Evolutionary conservation across 352 stramenopile species (phyloP).

Genomic region (Phytophthora megakarya): DNA sequence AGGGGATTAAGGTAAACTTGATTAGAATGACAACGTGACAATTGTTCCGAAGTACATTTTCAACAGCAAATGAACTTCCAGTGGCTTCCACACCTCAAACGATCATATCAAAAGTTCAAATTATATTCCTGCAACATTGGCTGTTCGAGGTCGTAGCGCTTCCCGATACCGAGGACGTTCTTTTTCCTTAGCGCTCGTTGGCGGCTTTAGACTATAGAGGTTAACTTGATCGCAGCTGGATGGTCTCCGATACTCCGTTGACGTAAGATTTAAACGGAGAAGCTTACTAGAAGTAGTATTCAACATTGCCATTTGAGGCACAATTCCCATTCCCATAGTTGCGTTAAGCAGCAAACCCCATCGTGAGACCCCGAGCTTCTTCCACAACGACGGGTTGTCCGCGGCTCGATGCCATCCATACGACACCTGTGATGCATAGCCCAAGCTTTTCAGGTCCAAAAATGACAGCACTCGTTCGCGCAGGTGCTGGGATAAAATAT

Average conservation of each 20-base stretch:
- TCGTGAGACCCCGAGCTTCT: constrained; percentile 63
- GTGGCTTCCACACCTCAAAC: no score
- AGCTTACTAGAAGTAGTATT: constrained; percentile 21
- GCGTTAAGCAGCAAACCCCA: constrained; percentile 69
- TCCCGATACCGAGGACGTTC: constrained; percentile 6
- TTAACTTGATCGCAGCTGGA: constrained; percentile 43
- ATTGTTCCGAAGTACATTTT: no score
- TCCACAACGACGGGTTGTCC: constrained; percentile 67
- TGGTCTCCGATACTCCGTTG: constrained; percentile 19
- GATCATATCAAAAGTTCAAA: not conserved
- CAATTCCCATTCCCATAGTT: constrained; percentile 55
- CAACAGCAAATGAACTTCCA: no score
- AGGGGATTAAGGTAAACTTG: no score
- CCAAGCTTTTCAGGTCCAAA: constrained; percentile 68
- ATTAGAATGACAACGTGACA: no score
- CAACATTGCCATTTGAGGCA: constrained; percentile 46
- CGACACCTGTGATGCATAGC: constrained; percentile 57
- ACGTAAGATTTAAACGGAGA: constrained; percentile 29
- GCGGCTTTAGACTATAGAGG: constrained; percentile 4
- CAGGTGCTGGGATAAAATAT: constrained; percentile 47
- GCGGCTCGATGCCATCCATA: constrained; percentile 79
- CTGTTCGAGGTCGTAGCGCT: constrained; percentile 28
- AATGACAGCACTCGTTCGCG: constrained; percentile 67
- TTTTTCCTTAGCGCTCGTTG: constrained; percentile 25
- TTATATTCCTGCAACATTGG: constrained; percentile 21